These are phyloP conservation scores for Auriscalpium vulgare DNA, from an alignment of 768 basidiomycete species.

Conservation along the genomic window DNA sequence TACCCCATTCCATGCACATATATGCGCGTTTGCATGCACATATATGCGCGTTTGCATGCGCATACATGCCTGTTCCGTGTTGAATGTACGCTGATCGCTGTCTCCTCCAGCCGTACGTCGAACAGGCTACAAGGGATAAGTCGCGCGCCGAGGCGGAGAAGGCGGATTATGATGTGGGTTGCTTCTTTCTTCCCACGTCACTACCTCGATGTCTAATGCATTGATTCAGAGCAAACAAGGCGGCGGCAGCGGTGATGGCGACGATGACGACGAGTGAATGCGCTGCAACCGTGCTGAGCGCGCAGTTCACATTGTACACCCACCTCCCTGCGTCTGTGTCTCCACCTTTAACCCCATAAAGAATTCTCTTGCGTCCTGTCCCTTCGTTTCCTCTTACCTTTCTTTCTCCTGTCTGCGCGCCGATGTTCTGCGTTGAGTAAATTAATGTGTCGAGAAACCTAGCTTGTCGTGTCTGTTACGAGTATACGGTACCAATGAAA, in stretches of 20 bases:
- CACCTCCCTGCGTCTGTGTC: conserved; percentile 3
- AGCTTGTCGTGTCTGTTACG: too few relatives aligned
- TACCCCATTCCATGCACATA: background rate
- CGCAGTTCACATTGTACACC: background rate
- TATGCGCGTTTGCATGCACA: background rate
- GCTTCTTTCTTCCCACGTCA: background rate
- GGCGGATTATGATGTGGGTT: conserved; percentile 32
- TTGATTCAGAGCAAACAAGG: conserved; percentile 28
- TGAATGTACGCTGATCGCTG: conserved; percentile 3
- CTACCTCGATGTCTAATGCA: background rate
- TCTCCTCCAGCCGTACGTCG: conserved; percentile 67
- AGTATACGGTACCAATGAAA: too few relatives aligned
- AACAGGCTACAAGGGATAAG: conserved; percentile 85
- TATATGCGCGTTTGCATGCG: background rate
- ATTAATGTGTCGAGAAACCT: too few relatives aligned
- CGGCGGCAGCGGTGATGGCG: conserved; percentile 31
- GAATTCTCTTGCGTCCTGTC: background rate
- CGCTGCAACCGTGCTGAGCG: background rate
- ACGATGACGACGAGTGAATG: conserved; percentile 38
- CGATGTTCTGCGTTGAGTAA: background rate
- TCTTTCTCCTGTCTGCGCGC: background rate
- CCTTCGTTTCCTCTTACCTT: background rate
- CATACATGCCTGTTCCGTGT: conserved; percentile 2
- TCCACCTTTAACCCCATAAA: background rate
- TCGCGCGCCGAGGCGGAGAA: conserved; percentile 79